Base-by-base conservation (phyloP, 176 grass and related monocot genomes). In the Puccinellia tenuiflora region DNA sequence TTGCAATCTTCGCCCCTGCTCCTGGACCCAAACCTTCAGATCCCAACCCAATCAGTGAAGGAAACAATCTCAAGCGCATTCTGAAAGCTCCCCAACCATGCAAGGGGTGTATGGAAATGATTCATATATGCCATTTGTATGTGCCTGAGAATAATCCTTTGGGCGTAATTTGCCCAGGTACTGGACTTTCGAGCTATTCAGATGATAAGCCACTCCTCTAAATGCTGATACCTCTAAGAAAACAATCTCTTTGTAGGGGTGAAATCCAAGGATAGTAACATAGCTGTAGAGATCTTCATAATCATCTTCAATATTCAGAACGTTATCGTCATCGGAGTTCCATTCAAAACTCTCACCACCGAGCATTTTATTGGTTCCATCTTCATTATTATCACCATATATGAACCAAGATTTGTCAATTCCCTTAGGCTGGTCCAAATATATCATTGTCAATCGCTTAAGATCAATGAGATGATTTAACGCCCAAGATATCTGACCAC, bases 231-330 rank as follows among this genome's bases (percentile, higher is more conserved):
- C 66, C 11, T 12, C n/a, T 42, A 45, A 25, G 38, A 70, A 70
- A 70, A 45, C 12, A 70, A 70, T 45, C n/a, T 70, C 38, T 45
- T 70, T 70, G n/a, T 70, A 70, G 68, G 68, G 68, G 37, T 70
- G 68, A 70, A 70, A 70, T 45, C 68, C 38, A 3, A 69, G 66
- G 66, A 69, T 42, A 42, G 66, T 24, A 70, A 45, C 68, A 70
- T 8, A 2, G 38, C 21, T 15, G 21, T 42, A 69, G 68, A 16
- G 16, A 70, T 7, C 1, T 45, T 45, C 68, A 26, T 70, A 45
- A 70, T 45, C 38, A 71, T 72, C 40, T 47, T 72, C 40, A 9
- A 46, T 47, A 47, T 72, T 28, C 40, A 72, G 7, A 29, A 72
- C 0, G 7, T 72, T 72, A 46, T 72, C 68, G 0, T 72, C 68